Conservation (phyloP, 2,329 filamentous ascomycete genomes). For the Proliferodiscus dingleyae region DNA sequence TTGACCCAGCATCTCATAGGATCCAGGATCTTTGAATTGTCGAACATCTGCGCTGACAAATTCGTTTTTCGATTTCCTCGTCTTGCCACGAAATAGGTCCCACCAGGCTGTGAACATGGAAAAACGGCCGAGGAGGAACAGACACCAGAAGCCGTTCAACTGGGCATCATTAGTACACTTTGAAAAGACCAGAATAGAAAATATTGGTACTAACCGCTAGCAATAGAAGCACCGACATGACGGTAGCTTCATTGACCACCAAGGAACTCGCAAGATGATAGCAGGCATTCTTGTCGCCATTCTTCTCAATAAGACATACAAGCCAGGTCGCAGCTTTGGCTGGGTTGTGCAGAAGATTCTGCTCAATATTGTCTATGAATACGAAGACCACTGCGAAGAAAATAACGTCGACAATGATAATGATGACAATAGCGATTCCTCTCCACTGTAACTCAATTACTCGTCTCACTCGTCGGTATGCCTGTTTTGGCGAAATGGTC, state of each 20-base stretch:
- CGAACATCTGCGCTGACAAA: conserved; percentile 80
- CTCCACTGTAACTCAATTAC: conserved; percentile 93
- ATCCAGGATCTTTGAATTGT: conserved; percentile 57
- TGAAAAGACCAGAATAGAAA: not conserved
- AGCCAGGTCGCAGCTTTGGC: conserved; percentile 61
- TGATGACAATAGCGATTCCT: conserved; percentile 81
- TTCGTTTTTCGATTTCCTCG: conserved; percentile 57
- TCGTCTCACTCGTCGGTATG: conserved; percentile 79
- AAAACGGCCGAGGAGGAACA: conserved; percentile 74
- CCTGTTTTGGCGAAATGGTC: conserved; percentile 73
- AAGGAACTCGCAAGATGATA: conserved; percentile 53
- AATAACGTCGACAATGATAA: conserved; percentile 86
- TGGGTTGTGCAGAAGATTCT: conserved; percentile 29
- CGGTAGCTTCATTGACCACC: conserved; percentile 69
- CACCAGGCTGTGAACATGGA: conserved; percentile 85
- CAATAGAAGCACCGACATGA: conserved; percentile 77
- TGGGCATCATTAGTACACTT: conserved; percentile 34
- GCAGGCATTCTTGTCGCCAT: conserved; percentile 63
- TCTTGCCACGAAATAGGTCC: conserved; percentile 52
- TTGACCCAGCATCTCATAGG: conserved; percentile 72
- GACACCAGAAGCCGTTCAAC: conserved; percentile 80
- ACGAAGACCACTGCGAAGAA: conserved; percentile 93
- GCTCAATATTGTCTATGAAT: conserved; percentile 66
- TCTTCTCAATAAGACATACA: conserved; percentile 56
- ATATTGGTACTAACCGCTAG: conserved; percentile 59